Evolutionary conservation across 768 basidiomycete species (phyloP).

Genomic region (Mycena pura): DNA sequence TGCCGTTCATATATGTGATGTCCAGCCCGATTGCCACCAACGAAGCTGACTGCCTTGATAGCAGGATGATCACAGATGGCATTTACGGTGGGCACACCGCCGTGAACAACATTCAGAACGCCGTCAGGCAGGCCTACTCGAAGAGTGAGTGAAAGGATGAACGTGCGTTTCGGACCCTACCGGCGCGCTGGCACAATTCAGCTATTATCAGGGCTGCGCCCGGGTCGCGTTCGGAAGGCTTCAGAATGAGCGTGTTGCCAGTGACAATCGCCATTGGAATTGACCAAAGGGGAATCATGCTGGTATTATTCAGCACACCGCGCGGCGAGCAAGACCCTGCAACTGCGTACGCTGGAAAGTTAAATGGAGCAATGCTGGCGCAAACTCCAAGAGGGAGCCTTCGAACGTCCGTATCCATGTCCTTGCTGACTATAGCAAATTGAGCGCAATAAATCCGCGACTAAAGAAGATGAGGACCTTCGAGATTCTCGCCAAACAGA

Average conservation of each 20-base stretch:
- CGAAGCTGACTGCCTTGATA: slow-evolving; percentile 96
- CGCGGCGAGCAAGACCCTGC: neutral
- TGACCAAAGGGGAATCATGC: slow-evolving; percentile 97
- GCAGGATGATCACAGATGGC: slow-evolving; percentile 90
- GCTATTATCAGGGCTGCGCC: slow-evolving; percentile 98
- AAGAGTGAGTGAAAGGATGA: neutral
- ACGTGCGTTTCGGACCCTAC: slow-evolving; percentile 35
- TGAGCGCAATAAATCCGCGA: slow-evolving; percentile 1
- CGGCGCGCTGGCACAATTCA: slow-evolving; percentile 89
- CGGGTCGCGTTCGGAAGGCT: slow-evolving; percentile 96
- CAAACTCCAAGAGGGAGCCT: slow-evolving; percentile 88
- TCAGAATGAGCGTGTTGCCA: slow-evolving; percentile 93
- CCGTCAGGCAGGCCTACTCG: slow-evolving; percentile 73
- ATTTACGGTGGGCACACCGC: slow-evolving; percentile 88
- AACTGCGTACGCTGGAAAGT: slow-evolving; percentile 79
- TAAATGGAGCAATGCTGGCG: slow-evolving; percentile 87
- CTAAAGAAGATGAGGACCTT: slow-evolving; percentile 57
- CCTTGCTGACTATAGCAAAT: slow-evolving; percentile 72
- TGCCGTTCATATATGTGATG: slow-evolving; percentile 92
- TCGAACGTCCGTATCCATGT: slow-evolving; percentile 94
- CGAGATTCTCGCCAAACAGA: slow-evolving; percentile 89
- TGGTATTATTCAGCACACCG: slow-evolving; percentile 33
- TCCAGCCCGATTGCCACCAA: slow-evolving; percentile 92
- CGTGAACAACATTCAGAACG: slow-evolving; percentile 92
- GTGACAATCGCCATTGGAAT: slow-evolving; percentile 89